Base-by-base conservation (phyloP, 164 flowering plant species). In the Sedum album region DNA sequence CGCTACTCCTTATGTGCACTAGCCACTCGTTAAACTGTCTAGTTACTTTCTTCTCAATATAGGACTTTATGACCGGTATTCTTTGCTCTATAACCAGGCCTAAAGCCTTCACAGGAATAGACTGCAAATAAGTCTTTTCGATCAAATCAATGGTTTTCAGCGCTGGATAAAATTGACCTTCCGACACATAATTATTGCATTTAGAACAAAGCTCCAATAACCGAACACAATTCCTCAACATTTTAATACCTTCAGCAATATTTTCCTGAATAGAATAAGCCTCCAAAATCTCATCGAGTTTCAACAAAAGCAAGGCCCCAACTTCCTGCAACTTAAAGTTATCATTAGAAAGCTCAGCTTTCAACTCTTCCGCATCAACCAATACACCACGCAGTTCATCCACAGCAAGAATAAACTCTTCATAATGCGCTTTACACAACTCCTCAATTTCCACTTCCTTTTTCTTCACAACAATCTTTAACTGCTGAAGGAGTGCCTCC, bases 371-470 rank as follows among this genome's bases (percentile, higher is more conserved):
- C 0, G 98, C 92, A 78, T 93, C 97, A 62, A 86, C 97, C 66
- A 93, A 70, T 44, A 93, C 92, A n/a, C 96, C 96, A 30, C 97
- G 93, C 49, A 93, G 96, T 82, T 93, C 96, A 72, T 93, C 98
- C 46, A 93, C 98, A 0, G 98, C 96, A 33, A 75, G 73, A 65
- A 93, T 93, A 74, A 93, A 91, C 65, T 93, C 97, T 78, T 88
- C 98, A 71, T 93, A 93, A 68, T 93, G 97, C 30, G 85, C 83
- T 79, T 86, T 90, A 73, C 98, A 93, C 1, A 93, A 80, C 70
- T 93, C 97, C 85, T 93, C 97, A 49, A 93, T 74, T 93, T 93
- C 98, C 57, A 79, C 83, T 79, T 93, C 98, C 70, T 93, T 90
- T 77, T 85, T 93, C 76, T 78, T 89, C 20, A 83, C 90, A 26